Percentiles rank a stretch among this genome's conserved stretches.
phyloP scores from a whole-genome alignment of 1,284 basidiomycete genomes.

The Microbotryum violaceum region DNA sequence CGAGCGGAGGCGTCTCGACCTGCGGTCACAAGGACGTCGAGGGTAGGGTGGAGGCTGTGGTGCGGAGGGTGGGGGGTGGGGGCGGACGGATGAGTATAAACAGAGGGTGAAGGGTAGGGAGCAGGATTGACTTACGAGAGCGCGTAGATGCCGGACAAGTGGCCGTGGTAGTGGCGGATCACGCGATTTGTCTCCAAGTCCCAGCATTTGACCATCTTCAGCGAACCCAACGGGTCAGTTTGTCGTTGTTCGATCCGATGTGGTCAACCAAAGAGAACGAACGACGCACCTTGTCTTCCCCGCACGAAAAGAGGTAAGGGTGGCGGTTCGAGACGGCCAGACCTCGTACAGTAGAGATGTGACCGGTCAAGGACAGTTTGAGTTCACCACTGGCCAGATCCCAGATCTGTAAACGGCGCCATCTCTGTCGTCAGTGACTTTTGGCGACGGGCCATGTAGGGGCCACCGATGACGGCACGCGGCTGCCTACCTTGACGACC shows the following conservation, averaged over 20 bases:
- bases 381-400: constrained; percentile 92
- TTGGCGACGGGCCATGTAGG: too few species aligned
- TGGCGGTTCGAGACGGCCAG: constrained; percentile 85
- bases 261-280: too few species aligned
- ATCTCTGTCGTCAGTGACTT: too few species aligned
- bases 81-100: not conserved
- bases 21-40: constrained; percentile 88
- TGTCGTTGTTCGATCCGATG: too few species aligned
- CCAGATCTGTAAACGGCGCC: constrained; percentile 59
- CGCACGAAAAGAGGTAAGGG: constrained; percentile 94
- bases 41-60: constrained; percentile 74
- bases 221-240: too few species aligned
- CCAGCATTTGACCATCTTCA: constrained; percentile 96
- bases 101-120: not conserved
- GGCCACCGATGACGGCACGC: too few species aligned
- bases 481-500: constrained; percentile 64
- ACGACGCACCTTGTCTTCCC: constrained; percentile 77
- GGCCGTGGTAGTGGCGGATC: constrained; percentile 95
- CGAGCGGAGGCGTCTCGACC: constrained; percentile 92
- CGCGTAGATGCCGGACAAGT: constrained; percentile 90
- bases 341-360: constrained; percentile 93
- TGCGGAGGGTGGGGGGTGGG: not conserved
- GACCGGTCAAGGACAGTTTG: constrained; percentile 90
- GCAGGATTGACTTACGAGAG: constrained; percentile 46
- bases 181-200: constrained; percentile 98